Conservation (phyloP, 2,329 filamentous ascomycete genomes). For the Ophiostoma triangulosporum region DNA sequence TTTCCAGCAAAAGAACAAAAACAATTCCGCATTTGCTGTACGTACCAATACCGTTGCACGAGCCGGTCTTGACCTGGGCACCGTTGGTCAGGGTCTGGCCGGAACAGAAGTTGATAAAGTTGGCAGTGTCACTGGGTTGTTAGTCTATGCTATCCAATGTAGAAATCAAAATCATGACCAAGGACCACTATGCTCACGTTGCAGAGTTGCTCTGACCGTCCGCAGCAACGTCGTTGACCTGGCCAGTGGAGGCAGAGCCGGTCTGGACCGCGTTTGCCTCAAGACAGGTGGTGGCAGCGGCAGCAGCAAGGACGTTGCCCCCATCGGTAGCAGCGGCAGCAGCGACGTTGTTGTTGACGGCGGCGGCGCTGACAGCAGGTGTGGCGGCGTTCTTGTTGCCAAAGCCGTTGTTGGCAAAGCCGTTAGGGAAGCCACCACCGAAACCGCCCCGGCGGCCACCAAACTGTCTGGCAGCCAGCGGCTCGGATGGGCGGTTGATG, state of each 20-base stretch:
- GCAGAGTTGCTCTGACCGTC: slow-evolving; percentile 37
- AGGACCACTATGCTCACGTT: slow-evolving; percentile 35
- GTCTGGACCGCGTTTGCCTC: slow-evolving; percentile 32
- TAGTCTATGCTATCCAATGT: neutral
- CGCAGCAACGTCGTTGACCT: slow-evolving; percentile 25
- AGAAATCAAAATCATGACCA: neutral
- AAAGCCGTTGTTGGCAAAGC: slow-evolving; percentile 12
- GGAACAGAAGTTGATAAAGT: slow-evolving; percentile 53
- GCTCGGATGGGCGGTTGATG: slow-evolving; percentile 19
- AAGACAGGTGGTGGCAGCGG: slow-evolving; percentile 24
- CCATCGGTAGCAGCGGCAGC: slow-evolving; percentile 8
- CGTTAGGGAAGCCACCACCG: slow-evolving; percentile 5
- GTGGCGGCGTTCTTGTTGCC: too few relatives aligned
- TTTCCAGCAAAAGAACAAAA: neutral
- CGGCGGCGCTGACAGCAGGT: too few relatives aligned
- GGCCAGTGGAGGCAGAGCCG: slow-evolving; percentile 35
- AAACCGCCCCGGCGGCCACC: neutral
- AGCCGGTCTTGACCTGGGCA: slow-evolving; percentile 41
- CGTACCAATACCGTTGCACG: slow-evolving; percentile 51
- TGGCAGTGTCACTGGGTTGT: slow-evolving; percentile 34
- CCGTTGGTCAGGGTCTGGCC: slow-evolving; percentile 47
- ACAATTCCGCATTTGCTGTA: slow-evolving; percentile 9
- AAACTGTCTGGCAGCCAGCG: slow-evolving; percentile 24
- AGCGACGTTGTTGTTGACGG: slow-evolving; percentile 5
- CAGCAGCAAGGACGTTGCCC: slow-evolving; percentile 12